phyloP scores from a whole-genome alignment of 805 yeast species.

The Myxozyma sirexii region DNA sequence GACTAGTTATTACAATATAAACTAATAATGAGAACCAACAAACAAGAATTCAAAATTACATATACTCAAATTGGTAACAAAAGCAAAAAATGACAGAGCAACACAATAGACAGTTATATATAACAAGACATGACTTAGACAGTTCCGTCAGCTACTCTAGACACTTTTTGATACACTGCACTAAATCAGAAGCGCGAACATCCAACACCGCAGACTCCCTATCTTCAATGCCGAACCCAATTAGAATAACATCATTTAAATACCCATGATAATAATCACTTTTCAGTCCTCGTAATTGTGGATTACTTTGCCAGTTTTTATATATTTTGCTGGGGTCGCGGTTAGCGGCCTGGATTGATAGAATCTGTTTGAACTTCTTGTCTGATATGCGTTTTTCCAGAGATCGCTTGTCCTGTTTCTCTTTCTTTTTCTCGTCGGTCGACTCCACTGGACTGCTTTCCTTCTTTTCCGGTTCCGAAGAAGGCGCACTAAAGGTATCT shows the following conservation, averaged over 20 bases:
- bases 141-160: no score
- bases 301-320: constrained; percentile 13
- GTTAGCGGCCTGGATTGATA: constrained; percentile 5
- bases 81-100: background rate
- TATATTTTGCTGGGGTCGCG: background rate
- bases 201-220: constrained; percentile 30
- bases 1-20: background rate
- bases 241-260: constrained; percentile 28
- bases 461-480: background rate
- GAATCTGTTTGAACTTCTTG: constrained; percentile 7
- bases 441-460: background rate
- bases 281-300: constrained; percentile 22
- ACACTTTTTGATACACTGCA: constrained; percentile 26
- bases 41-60: background rate
- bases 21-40: no score
- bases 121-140: no score
- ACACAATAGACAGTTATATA: background rate
- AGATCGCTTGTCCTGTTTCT: constrained; percentile 22
- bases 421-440: background rate
- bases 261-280: constrained; percentile 35
- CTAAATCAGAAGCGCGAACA: constrained; percentile 29
- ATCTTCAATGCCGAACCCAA: constrained; percentile 32
- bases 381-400: constrained; percentile 13
- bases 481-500: background rate
- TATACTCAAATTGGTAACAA: background rate